Evolutionary conservation across 768 basidiomycete species (phyloP).

Genomic region (Hydnomerulius pinastri): DNA sequence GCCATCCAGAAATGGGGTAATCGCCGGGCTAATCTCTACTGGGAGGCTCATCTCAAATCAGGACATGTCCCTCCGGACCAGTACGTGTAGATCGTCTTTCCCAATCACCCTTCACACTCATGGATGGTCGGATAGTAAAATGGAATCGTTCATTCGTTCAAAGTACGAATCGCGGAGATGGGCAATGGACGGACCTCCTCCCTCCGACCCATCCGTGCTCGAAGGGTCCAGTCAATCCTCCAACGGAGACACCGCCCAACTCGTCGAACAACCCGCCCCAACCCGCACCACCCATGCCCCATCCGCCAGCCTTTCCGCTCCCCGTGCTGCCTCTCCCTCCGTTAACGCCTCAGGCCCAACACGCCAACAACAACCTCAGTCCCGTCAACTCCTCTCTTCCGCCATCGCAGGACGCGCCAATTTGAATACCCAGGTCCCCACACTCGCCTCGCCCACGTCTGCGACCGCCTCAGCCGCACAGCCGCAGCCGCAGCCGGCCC

Average conservation of each 20-base stretch:
- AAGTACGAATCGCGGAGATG: slow-evolving; percentile 95
- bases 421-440: slow-evolving; percentile 9
- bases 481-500: slow-evolving; percentile 32
- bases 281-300: slow-evolving; percentile 14
- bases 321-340: slow-evolving; percentile 32
- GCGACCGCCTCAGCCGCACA: slow-evolving; percentile 15
- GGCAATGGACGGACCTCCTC: slow-evolving; percentile 89
- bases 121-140: slow-evolving; percentile 62
- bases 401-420: slow-evolving; percentile 41
- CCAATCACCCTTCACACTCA: neutral
- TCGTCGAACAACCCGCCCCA: slow-evolving; percentile 11
- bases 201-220: slow-evolving; percentile 77
- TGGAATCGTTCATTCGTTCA: slow-evolving; percentile 95
- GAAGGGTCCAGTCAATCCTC: slow-evolving; percentile 42
- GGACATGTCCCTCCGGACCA: slow-evolving; percentile 95
- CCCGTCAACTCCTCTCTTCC: slow-evolving; percentile 29
- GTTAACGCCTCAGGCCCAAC: slow-evolving; percentile 28
- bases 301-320: slow-evolving; percentile 19
- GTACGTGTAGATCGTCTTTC: slow-evolving; percentile 49
- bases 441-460: slow-evolving; percentile 5
- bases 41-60: slow-evolving; percentile 92
- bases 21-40: slow-evolving; percentile 87
- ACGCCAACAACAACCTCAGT: slow-evolving; percentile 31
- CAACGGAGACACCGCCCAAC: slow-evolving; percentile 2
- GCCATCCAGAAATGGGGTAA: slow-evolving; percentile 96